Evolutionary conservation across 1,284 basidiomycete species (phyloP).

Genomic region (Apiotrichum gracile): DNA sequence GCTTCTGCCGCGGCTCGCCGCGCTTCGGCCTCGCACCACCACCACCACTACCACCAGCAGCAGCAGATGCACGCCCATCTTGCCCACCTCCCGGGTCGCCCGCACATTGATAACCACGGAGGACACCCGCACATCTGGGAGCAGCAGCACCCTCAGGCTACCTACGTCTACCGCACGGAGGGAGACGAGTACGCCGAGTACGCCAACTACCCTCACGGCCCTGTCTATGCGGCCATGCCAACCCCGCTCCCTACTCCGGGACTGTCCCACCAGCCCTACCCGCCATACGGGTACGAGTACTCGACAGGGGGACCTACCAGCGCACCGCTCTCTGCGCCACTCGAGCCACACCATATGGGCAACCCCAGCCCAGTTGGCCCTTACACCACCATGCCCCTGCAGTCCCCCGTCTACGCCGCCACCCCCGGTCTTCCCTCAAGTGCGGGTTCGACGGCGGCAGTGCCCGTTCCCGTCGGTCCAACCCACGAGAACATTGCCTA

Average conservation of each 20-base stretch:
- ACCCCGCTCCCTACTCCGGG: neutral
- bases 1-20: neutral
- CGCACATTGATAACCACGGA: neutral
- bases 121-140: neutral
- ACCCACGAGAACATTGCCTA: neutral
- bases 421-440: neutral
- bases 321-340: neutral
- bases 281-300: neutral
- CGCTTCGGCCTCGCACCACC: neutral
- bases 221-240: neutral
- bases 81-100: neutral
- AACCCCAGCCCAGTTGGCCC: neutral
- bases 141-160: neutral
- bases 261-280: neutral
- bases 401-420: neutral
- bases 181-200: neutral
- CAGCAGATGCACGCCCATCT: neutral
- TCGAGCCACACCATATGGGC: neutral
- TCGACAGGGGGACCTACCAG: neutral
- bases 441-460: neutral
- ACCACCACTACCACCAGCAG: constrained; percentile 3
- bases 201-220: neutral
- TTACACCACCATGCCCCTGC: neutral
- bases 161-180: neutral
- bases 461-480: neutral